Evolutionary conservation across 2,329 filamentous ascomycete species (phyloP).

Genomic region (Cadophora gregata): DNA sequence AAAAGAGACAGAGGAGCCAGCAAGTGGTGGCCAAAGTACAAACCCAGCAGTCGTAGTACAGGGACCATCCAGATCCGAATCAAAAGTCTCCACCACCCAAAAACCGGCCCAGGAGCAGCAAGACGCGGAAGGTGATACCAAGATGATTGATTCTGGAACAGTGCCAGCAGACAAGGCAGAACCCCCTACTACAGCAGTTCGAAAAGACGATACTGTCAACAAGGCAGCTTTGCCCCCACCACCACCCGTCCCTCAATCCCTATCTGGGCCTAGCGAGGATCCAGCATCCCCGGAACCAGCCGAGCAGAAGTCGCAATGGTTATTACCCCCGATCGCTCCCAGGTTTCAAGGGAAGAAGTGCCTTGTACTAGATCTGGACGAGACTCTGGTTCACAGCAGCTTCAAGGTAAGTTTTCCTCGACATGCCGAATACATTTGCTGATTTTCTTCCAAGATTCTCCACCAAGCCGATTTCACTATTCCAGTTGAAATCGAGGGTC

Average conservation of each 20-base stretch:
- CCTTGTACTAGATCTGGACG: slow-evolving; percentile 91
- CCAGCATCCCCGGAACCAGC: slow-evolving; percentile 33
- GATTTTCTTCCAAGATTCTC: slow-evolving; percentile 73
- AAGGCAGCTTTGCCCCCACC: slow-evolving; percentile 37
- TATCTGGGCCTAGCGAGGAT: slow-evolving; percentile 32
- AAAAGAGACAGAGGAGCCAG: slow-evolving; percentile 36
- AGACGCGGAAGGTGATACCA: slow-evolving; percentile 38
- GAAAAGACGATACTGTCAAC: slow-evolving; percentile 34
- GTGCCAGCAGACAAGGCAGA: slow-evolving; percentile 36
- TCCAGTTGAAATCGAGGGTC: slow-evolving; percentile 97
- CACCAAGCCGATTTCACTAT: slow-evolving; percentile 99
- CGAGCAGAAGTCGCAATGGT: slow-evolving; percentile 46
- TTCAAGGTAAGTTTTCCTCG: slow-evolving; percentile 77
- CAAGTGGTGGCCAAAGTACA: slow-evolving; percentile 22
- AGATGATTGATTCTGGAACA: slow-evolving; percentile 37
- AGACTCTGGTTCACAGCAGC: slow-evolving; percentile 96
- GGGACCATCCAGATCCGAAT: slow-evolving; percentile 32
- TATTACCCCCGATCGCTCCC: slow-evolving; percentile 82
- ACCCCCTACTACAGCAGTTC: slow-evolving; percentile 29
- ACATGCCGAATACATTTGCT: not conserved
- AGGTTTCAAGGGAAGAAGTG: slow-evolving; percentile 90
- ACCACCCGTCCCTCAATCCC: slow-evolving; percentile 36
- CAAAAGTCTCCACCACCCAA: slow-evolving; percentile 27
- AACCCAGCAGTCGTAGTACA: slow-evolving; percentile 39
- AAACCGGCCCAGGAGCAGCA: slow-evolving; percentile 27